Evolutionary conservation across 1,284 basidiomycete genomes (phyloP).

Genomic region (Moniliophthora roreri): DNA sequence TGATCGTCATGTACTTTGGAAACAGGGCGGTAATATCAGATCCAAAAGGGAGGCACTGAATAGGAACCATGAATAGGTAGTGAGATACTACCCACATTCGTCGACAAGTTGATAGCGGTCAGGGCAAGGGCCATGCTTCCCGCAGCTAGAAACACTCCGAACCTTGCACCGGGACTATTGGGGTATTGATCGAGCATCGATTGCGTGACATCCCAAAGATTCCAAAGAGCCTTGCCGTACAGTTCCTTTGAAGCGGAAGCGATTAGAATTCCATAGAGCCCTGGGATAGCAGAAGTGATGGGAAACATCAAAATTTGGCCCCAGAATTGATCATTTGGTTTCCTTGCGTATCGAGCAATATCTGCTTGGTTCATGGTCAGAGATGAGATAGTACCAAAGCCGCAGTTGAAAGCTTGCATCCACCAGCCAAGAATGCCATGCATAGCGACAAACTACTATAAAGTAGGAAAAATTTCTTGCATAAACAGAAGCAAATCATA

Average conservation of each 20-base stretch:
- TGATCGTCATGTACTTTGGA: conserved; percentile 24
- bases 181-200: conserved; percentile 18
- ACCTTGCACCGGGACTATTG: conserved; percentile 16
- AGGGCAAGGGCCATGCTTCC: conserved; percentile 23
- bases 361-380: conserved; percentile 26
- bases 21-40: conserved; percentile 23
- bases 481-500: not conserved
- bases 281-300: conserved; percentile 22
- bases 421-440: conserved; percentile 17
- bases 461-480: not conserved
- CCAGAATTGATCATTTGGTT: conserved; percentile 21
- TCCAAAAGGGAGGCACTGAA: conserved; percentile 21
- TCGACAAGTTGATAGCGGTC: conserved; percentile 23
- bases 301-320: conserved; percentile 23
- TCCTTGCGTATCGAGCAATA: conserved; percentile 25
- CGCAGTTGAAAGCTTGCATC: conserved; percentile 24
- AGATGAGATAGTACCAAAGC: conserved; percentile 23
- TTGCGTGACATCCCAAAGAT: conserved; percentile 17
- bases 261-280: conserved; percentile 25
- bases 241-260: conserved; percentile 18
- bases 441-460: conserved; percentile 11
- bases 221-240: conserved; percentile 15
- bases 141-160: conserved; percentile 22
- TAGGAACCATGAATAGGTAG: not conserved
- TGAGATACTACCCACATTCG: conserved; percentile 18